phyloP scores from a whole-genome alignment of 2,329 filamentous ascomycete species.

The Nemania bipapillata region DNA sequence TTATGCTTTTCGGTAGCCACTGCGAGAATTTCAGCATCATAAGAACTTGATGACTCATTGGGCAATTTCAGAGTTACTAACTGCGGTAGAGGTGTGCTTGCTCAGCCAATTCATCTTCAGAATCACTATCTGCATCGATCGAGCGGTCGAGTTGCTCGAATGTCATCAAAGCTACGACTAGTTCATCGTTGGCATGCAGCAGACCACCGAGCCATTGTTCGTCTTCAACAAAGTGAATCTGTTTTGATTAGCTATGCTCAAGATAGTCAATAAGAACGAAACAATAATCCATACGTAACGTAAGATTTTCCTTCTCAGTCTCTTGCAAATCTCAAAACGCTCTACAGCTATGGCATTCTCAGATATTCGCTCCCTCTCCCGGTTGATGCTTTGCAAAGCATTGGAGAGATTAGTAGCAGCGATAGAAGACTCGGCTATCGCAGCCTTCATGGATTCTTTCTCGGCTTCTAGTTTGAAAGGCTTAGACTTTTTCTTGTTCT shows the following conservation, averaged over 20 bases:
- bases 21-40: slow-evolving; percentile 50
- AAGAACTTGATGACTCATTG: slow-evolving; percentile 18
- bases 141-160: slow-evolving; percentile 93
- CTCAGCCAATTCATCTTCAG: slow-evolving; percentile 73
- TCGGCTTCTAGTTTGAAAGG: slow-evolving; percentile 87
- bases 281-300: slow-evolving; percentile 71
- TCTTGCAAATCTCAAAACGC: slow-evolving; percentile 87
- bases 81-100: slow-evolving; percentile 73
- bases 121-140: slow-evolving; percentile 79
- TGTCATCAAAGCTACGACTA: slow-evolving; percentile 92
- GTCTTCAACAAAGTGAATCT: slow-evolving; percentile 89
- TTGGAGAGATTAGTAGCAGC: slow-evolving; percentile 92
- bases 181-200: slow-evolving; percentile 92
- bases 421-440: slow-evolving; percentile 89
- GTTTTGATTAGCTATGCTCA: slow-evolving; percentile 39
- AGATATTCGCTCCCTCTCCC: slow-evolving; percentile 86
- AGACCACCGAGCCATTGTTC: slow-evolving; percentile 93
- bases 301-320: slow-evolving; percentile 82
- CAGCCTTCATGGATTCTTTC: slow-evolving; percentile 84
- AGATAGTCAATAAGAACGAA: neutral
- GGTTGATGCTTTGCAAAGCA: slow-evolving; percentile 86
- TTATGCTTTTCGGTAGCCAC: slow-evolving; percentile 66
- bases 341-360: slow-evolving; percentile 79
- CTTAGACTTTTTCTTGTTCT: slow-evolving; percentile 63
- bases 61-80: slow-evolving; percentile 50